A percentile compares a stretch with the other conserved stretches of the same genome.
Conservation (phyloP, 306 rosid genomes). For the Quercus berberidifolia region DNA sequence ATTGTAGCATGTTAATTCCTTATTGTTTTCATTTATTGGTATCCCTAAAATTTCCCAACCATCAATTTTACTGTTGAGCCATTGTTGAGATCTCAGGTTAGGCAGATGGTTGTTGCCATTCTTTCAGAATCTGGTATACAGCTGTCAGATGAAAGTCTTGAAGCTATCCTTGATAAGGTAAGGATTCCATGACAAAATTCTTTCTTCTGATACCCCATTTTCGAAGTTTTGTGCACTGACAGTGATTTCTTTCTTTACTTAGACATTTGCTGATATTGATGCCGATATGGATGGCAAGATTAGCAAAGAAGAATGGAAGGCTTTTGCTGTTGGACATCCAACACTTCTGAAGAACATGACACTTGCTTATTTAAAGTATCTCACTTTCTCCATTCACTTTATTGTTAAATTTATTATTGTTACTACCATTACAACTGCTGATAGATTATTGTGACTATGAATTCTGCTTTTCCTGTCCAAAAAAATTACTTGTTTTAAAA, state of each 20-base stretch:
- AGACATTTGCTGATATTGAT: conserved; percentile 72
- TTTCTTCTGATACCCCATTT: not conserved
- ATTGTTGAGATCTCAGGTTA: conserved; percentile 36
- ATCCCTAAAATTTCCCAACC: not conserved
- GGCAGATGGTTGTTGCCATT: conserved; percentile 63
- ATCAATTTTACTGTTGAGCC: not conserved
- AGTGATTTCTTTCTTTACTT: not conserved
- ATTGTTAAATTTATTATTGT: not conserved
- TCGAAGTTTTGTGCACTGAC: not conserved
- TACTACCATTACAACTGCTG: not conserved
- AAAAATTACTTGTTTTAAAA: not conserved
- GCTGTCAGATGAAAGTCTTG: conserved; percentile 48
- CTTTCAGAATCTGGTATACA: conserved; percentile 44
- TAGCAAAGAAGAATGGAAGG: conserved; percentile 61
- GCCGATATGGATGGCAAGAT: conserved; percentile 61
- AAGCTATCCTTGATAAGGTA: conserved; percentile 54
- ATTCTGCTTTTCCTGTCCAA: not conserved
- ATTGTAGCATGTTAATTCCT: not conserved
- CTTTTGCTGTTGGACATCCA: conserved; percentile 44
- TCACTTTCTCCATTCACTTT: conserved; percentile 10
- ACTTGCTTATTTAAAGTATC: conserved; percentile 51
- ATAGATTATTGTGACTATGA: not conserved
- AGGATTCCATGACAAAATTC: not conserved
- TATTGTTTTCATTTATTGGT: not conserved
- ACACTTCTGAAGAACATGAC: conserved; percentile 62